These are phyloP conservation scores for Stereocaulon alpinum DNA, from an alignment of 495 filamentous ascomycete species.

Conservation along the genomic window DNA sequence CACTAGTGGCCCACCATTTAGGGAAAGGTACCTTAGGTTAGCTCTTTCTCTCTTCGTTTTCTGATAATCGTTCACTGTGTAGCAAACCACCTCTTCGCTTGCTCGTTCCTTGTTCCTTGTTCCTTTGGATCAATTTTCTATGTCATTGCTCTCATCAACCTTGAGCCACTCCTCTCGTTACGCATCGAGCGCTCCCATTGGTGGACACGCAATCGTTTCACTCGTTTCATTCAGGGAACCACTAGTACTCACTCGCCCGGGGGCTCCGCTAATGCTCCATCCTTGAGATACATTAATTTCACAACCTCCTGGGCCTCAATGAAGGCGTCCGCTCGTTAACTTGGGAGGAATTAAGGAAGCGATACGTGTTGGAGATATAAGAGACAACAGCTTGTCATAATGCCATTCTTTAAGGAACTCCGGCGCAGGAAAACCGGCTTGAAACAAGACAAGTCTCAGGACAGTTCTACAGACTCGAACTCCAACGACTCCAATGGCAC, in stretches of 20 bases:
- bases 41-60: conserved; percentile 1
- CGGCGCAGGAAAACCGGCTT: conserved; percentile 52
- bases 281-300: background rate
- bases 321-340: background rate
- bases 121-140: background rate
- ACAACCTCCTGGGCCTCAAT: background rate
- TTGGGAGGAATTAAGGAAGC: background rate
- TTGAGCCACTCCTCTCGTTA: conserved; percentile 7
- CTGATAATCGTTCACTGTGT: background rate
- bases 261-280: background rate
- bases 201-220: background rate
- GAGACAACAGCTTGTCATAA: conserved; percentile 13
- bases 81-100: background rate
- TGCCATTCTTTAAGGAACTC: conserved; percentile 68
- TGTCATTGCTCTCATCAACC: background rate
- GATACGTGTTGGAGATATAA: background rate
- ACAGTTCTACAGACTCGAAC: conserved; percentile 46
- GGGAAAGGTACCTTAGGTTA: background rate
- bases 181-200: background rate
- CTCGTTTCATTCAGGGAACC: conserved; percentile 5
- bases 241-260: background rate
- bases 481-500: conserved; percentile 38
- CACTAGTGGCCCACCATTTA: background rate
- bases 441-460: conserved; percentile 41
- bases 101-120: background rate